Evolutionary conservation across 371 early-diverging fungal species (phyloP).

Genomic region (Mucor ambiguus): DNA sequence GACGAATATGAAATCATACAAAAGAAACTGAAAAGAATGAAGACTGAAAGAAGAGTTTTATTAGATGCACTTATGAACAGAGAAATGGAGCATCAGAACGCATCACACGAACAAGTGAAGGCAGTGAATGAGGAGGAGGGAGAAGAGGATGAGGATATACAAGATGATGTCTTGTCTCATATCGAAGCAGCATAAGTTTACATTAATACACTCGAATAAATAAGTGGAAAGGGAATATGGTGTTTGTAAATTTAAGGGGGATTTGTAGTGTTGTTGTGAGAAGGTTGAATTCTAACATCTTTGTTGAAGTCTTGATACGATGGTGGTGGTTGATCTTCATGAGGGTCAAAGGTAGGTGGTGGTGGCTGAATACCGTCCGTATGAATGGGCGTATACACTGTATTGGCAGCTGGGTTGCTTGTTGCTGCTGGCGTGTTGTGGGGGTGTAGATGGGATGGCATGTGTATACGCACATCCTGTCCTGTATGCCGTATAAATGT

Average conservation of each 20-base stretch:
- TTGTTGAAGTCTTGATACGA: conserved; percentile 33
- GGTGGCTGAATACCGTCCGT: neutral
- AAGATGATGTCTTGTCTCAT: neutral
- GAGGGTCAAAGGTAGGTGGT: conserved; percentile 7
- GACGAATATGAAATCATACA: conserved; percentile 51
- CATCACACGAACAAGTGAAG: neutral
- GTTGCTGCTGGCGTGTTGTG: neutral
- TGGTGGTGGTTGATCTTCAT: conserved; percentile 25
- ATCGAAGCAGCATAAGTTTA: neutral
- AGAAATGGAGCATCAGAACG: neutral
- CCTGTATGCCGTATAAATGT: neutral
- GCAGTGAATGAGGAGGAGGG: neutral
- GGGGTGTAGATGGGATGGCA: neutral
- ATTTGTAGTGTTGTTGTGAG: neutral
- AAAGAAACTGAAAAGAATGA: conserved; percentile 51
- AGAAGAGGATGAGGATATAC: neutral
- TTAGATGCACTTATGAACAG: conserved; percentile 50
- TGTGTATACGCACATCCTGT: conserved; percentile 13
- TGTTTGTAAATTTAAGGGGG: neutral
- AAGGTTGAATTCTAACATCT: conserved; percentile 20
- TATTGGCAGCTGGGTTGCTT: neutral
- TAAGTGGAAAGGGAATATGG: neutral
- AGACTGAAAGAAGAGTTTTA: conserved; percentile 54
- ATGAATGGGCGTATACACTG: neutral
- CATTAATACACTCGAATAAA: neutral